Evolutionary conservation across 1,284 basidiomycete species (phyloP).

Genomic region (Cryptococcus hybrid): DNA sequence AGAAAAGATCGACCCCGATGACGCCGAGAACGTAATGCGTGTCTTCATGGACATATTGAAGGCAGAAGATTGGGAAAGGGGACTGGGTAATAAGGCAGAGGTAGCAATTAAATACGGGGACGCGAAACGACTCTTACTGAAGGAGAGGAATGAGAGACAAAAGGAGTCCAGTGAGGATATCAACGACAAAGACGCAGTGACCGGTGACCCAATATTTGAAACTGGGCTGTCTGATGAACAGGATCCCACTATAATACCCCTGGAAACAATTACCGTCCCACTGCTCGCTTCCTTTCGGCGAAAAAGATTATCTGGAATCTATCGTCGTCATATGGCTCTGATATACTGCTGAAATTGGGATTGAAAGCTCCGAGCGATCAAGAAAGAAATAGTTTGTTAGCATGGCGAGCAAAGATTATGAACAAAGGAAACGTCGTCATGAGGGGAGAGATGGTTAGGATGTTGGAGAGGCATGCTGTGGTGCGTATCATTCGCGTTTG

Average conservation of each 20-base stretch:
- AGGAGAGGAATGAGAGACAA: not conserved
- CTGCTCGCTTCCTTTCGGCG: slow-evolving; percentile 10
- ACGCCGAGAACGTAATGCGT: slow-evolving; percentile 11
- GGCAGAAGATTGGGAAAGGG: slow-evolving; percentile 4
- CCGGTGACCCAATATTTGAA: not conserved
- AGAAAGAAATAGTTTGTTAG: not conserved
- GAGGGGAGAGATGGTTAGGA: slow-evolving; percentile 16
- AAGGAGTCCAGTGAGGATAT: not conserved
- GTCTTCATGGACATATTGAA: slow-evolving; percentile 12
- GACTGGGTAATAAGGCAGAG: slow-evolving; percentile 3
- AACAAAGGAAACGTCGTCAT: slow-evolving; percentile 14
- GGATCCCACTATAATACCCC: not conserved
- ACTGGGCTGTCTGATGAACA: not conserved
- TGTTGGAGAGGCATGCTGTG: slow-evolving; percentile 16
- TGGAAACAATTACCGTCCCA: slow-evolving; percentile 11
- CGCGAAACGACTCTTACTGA: slow-evolving; percentile 14
- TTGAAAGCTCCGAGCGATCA: slow-evolving; percentile 10
- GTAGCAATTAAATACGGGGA: slow-evolving; percentile 12
- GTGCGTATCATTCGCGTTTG: no score
- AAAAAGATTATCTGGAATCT: slow-evolving; percentile 15
- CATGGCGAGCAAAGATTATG: slow-evolving; percentile 14
- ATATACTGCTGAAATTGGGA: slow-evolving; percentile 9
- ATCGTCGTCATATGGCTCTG: slow-evolving; percentile 1
- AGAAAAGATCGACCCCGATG: slow-evolving; percentile 14
- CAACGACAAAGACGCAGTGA: not conserved